Evolutionary conservation across 306 rosid species (phyloP).

Genomic region (Purshia tridentata): DNA sequence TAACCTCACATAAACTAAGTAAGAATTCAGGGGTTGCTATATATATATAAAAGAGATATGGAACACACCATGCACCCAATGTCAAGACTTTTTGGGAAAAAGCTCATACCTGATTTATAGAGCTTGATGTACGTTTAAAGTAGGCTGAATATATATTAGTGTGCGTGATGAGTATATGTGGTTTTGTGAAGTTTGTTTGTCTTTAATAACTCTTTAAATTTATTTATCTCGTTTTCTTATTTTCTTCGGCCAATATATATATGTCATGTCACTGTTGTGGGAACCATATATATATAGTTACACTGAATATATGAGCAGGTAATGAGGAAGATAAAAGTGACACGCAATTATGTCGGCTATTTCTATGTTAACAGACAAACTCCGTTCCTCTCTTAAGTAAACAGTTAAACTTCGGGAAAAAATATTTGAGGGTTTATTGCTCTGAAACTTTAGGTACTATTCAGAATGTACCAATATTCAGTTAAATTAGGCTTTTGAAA

Average conservation of each 20-base stretch:
- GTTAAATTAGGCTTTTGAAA: too few relatives aligned
- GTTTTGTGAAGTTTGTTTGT: too few relatives aligned
- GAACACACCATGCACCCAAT: too few relatives aligned
- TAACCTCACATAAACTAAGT: background rate
- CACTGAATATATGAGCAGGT: background rate
- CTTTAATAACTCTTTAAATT: too few relatives aligned
- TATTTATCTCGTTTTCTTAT: too few relatives aligned
- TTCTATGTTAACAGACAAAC: too few relatives aligned
- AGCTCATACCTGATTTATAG: background rate
- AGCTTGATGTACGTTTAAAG: background rate
- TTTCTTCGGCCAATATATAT: too few relatives aligned
- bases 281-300: conserved; percentile 1
- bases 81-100: too few relatives aligned
- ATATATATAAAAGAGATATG: background rate
- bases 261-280: background rate
- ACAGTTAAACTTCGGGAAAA: too few relatives aligned
- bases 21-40: background rate
- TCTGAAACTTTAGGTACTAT: background rate
- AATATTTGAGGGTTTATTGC: background rate
- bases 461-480: too few relatives aligned
- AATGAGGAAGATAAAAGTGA: background rate
- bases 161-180: background rate
- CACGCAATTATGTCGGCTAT: conserved; percentile 8
- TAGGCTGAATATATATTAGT: background rate
- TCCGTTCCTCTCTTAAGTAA: too few relatives aligned